Conservation (phyloP, 495 filamentous ascomycete genomes). For the Neurospora sp. region DNA sequence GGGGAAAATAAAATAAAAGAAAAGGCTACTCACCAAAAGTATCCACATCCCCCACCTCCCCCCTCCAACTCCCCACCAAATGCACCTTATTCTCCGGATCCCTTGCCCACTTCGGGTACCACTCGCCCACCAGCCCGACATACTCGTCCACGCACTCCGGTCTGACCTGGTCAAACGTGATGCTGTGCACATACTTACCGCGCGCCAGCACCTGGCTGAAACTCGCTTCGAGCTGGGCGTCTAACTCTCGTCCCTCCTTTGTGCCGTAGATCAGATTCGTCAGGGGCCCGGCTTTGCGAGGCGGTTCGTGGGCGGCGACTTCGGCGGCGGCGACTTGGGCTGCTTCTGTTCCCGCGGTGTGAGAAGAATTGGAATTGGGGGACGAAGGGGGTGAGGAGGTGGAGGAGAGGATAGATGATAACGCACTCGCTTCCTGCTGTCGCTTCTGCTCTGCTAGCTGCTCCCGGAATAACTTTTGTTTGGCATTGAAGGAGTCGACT, state of each 20-base stretch:
- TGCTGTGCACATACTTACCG: slow-evolving; percentile 96
- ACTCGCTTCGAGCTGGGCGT: slow-evolving; percentile 86
- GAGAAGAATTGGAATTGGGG: slow-evolving; percentile 26
- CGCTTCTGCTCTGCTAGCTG: slow-evolving; percentile 64
- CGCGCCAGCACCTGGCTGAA: slow-evolving; percentile 90
- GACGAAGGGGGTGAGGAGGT: slow-evolving; percentile 21
- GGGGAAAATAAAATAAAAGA: background rate
- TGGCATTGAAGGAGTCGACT: slow-evolving; percentile 62
- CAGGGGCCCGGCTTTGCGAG: slow-evolving; percentile 43
- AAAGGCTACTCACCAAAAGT: slow-evolving; percentile 66
- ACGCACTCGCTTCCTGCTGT: slow-evolving; percentile 76
- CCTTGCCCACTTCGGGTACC: slow-evolving; percentile 81
- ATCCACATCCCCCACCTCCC: slow-evolving; percentile 94
- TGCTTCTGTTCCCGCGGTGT: slow-evolving; percentile 30
- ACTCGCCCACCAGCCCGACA: slow-evolving; percentile 77
- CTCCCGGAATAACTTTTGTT: slow-evolving; percentile 80
- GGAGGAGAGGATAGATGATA: slow-evolving; percentile 31
- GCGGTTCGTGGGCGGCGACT: slow-evolving; percentile 27
- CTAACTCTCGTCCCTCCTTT: slow-evolving; percentile 82
- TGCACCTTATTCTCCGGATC: slow-evolving; percentile 83
- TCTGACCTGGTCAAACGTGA: slow-evolving; percentile 94
- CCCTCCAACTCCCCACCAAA: slow-evolving; percentile 95
- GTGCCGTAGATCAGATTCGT: slow-evolving; percentile 87
- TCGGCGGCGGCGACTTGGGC: slow-evolving; percentile 32
- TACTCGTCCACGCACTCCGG: slow-evolving; percentile 95